These are phyloP conservation scores for Beauveria brongniartii DNA, from an alignment of 2,329 filamentous ascomycete genomes.

Conservation along the genomic window DNA sequence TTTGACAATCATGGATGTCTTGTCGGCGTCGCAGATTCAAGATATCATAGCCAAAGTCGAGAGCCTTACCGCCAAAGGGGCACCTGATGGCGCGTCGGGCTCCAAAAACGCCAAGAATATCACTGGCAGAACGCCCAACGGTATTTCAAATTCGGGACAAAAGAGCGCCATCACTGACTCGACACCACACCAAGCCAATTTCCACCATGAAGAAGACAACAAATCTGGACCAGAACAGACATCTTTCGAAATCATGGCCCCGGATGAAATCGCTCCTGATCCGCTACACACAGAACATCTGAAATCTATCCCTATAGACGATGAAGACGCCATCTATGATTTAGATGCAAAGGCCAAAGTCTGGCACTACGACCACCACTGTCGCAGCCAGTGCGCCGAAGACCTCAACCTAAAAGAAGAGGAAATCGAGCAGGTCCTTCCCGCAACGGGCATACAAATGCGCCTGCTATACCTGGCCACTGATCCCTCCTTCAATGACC, in stretches of 20 bases:
- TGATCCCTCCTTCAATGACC: not conserved
- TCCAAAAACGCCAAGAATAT: not conserved
- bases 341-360: not conserved
- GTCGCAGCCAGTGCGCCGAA: not conserved
- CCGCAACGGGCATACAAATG: not conserved
- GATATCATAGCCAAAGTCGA: not conserved
- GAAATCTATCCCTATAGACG: not conserved
- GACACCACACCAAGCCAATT: not conserved
- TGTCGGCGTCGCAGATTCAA: not conserved
- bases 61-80: not conserved
- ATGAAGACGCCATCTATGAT: constrained; percentile 1
- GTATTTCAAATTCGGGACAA: not conserved
- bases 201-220: not conserved
- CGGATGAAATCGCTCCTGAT: not conserved
- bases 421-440: constrained; percentile 5
- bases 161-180: not conserved
- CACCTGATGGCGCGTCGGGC: not conserved
- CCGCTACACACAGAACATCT: not conserved
- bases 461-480: not conserved
- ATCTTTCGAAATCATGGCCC: not conserved
- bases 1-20: not conserved
- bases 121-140: not conserved
- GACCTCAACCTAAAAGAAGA: not conserved
- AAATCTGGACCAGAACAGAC: not conserved
- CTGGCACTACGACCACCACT: constrained; percentile 7